phyloP scores from a whole-genome alignment of 441 rosid species.

The Erysimum cheiri region DNA sequence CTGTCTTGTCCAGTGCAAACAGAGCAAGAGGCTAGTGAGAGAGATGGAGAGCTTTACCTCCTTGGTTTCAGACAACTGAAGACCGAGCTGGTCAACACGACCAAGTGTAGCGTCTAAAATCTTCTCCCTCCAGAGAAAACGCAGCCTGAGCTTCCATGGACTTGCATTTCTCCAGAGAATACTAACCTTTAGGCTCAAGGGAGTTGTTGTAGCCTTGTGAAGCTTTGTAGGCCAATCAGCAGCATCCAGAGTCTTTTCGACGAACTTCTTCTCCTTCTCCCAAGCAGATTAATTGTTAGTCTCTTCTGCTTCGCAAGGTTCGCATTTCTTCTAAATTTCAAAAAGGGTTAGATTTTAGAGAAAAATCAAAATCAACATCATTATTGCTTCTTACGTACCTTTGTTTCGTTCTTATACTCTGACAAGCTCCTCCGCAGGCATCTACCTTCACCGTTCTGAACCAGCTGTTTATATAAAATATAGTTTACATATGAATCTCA shows the following conservation, averaged over 20 bases:
- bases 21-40: slow-evolving; percentile 14
- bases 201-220: slow-evolving; percentile 9
- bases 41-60: slow-evolving; percentile 52
- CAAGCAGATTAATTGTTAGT: slow-evolving; percentile 25
- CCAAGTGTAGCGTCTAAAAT: slow-evolving; percentile 62
- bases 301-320: slow-evolving; percentile 47
- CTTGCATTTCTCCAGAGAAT: slow-evolving; percentile 53
- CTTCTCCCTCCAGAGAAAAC: slow-evolving; percentile 69
- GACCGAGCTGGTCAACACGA: slow-evolving; percentile 66
- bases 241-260: slow-evolving; percentile 62
- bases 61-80: slow-evolving; percentile 67
- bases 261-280: slow-evolving; percentile 36
- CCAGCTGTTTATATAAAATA: slow-evolving; percentile 54
- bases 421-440: slow-evolving; percentile 54
- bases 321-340: slow-evolving; percentile 38
- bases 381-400: slow-evolving; percentile 50
- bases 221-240: slow-evolving; percentile 47
- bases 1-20: slow-evolving; percentile 59
- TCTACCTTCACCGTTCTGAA: slow-evolving; percentile 73
- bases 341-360: no score
- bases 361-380: no score
- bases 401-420: slow-evolving; percentile 47
- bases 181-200: slow-evolving; percentile 31
- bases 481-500: slow-evolving; percentile 8
- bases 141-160: slow-evolving; percentile 40